Evolutionary conservation across 2,329 filamentous ascomycete genomes (phyloP).

Genomic region (Aureobasidium pullulans): DNA sequence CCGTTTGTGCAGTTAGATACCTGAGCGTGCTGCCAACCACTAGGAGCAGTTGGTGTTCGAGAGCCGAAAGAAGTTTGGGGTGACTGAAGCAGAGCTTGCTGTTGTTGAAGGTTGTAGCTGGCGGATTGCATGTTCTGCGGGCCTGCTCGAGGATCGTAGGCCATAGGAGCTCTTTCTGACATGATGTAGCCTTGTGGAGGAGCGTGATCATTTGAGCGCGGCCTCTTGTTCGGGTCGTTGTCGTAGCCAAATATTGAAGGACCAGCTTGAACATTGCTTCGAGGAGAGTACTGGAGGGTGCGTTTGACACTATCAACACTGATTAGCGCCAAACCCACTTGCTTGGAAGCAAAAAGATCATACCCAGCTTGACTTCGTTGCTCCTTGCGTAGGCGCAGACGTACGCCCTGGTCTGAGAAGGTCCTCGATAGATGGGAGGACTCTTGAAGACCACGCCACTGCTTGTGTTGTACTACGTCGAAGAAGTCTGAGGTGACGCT

Average conservation of each 20-base stretch:
- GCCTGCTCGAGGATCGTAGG: not conserved
- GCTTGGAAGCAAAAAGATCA: not conserved
- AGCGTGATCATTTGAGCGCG: not conserved
- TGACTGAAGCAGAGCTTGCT: not conserved
- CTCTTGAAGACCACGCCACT: conserved; percentile 71
- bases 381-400: conserved; percentile 75
- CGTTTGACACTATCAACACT: not conserved
- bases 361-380: conserved; percentile 43
- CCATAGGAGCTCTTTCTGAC: not conserved
- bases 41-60: not conserved
- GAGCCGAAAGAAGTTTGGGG: not conserved
- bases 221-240: conserved; percentile 1
- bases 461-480: conserved; percentile 52
- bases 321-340: not conserved
- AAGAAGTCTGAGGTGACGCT: conserved; percentile 60
- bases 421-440: conserved; percentile 74
- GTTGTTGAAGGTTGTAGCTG: not conserved
- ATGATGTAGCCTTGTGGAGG: not conserved
- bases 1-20: not conserved
- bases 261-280: not conserved
- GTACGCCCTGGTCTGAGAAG: conserved; percentile 81
- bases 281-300: not conserved
- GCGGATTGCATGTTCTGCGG: not conserved
- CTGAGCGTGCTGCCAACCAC: not conserved
- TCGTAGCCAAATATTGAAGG: conserved; percentile 8